phyloP scores from a whole-genome alignment of 2,329 filamentous ascomycete species.

The Cercospora citrullina region DNA sequence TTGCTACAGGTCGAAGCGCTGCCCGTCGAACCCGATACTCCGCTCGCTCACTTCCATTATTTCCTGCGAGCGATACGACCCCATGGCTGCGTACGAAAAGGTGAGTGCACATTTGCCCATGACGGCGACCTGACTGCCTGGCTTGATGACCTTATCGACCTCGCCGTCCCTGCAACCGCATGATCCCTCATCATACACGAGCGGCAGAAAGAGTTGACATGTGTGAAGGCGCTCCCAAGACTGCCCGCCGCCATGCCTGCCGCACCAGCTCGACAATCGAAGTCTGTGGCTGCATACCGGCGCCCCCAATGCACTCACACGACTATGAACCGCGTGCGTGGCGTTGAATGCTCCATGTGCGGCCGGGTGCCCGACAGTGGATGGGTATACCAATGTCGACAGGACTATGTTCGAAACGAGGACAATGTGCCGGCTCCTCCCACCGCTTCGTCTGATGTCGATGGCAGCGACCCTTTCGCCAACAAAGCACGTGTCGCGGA shows the following conservation, averaged over 20 bases:
- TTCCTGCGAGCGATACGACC: neutral
- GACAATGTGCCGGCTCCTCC: slow-evolving; percentile 19
- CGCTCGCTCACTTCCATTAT: slow-evolving; percentile 2
- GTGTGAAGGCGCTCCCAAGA: slow-evolving; percentile 19
- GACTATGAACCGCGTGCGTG: slow-evolving; percentile 66
- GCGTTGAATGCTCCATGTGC: slow-evolving; percentile 61
- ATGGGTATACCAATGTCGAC: slow-evolving; percentile 72
- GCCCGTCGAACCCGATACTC: neutral
- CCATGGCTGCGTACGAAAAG: slow-evolving; percentile 29
- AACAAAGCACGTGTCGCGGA: slow-evolving; percentile 30
- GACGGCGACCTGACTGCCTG: neutral
- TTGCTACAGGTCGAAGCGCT: slow-evolving; percentile 9
- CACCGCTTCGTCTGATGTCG: slow-evolving; percentile 16
- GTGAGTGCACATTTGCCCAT: slow-evolving; percentile 14
- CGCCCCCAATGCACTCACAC: slow-evolving; percentile 62
- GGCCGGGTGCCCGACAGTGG: slow-evolving; percentile 58
- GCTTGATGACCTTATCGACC: neutral
- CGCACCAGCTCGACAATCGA: slow-evolving; percentile 4
- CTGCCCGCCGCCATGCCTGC: slow-evolving; percentile 9
- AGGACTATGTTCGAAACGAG: slow-evolving; percentile 51
- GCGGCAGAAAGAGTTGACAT: slow-evolving; percentile 15
- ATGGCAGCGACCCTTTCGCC: slow-evolving; percentile 28
- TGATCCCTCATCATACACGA: neutral
- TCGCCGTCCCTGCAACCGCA: neutral
- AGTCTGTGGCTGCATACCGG: slow-evolving; percentile 4